These are phyloP conservation scores for Diaporthe nobilis DNA, from an alignment of 2,329 filamentous ascomycete species.

Conservation along the genomic window DNA sequence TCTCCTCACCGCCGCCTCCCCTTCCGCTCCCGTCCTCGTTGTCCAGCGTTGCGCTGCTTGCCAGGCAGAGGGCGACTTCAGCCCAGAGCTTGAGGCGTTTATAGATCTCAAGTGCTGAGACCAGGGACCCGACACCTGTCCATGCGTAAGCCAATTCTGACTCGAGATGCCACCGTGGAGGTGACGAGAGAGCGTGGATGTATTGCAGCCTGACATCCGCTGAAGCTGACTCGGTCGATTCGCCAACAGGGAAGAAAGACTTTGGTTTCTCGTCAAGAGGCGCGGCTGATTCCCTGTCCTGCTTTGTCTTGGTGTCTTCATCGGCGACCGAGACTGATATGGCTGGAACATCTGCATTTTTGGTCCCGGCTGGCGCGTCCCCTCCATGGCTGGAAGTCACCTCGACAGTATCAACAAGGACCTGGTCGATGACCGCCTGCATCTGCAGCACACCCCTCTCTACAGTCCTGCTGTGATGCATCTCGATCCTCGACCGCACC, in stretches of 20 bases:
- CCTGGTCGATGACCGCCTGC: slow-evolving; percentile 94
- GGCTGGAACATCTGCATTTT: slow-evolving; percentile 43
- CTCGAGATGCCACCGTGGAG: slow-evolving; percentile 93
- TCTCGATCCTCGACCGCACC: slow-evolving; percentile 90
- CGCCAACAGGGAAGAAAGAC: slow-evolving; percentile 85
- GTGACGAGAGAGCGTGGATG: slow-evolving; percentile 85
- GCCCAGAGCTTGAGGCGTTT: slow-evolving; percentile 94
- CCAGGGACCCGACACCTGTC: slow-evolving; percentile 87
- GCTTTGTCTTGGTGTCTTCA: slow-evolving; percentile 40
- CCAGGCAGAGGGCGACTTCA: slow-evolving; percentile 92
- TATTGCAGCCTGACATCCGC: slow-evolving; percentile 84
- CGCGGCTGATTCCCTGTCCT: slow-evolving; percentile 31
- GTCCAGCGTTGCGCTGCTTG: slow-evolving; percentile 71
- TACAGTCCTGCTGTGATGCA: slow-evolving; percentile 87
- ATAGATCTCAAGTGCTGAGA: slow-evolving; percentile 95
- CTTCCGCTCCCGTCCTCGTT: slow-evolving; percentile 71
- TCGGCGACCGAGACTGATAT: slow-evolving; percentile 44
- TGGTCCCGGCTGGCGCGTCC: slow-evolving; percentile 38
- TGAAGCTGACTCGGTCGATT: slow-evolving; percentile 82
- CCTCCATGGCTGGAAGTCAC: not conserved
- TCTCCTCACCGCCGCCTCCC: slow-evolving; percentile 77
- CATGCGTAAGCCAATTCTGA: slow-evolving; percentile 94
- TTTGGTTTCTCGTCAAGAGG: slow-evolving; percentile 66
- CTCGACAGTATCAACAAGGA: slow-evolving; percentile 84
- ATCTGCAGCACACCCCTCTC: slow-evolving; percentile 93